Evolutionary conservation across 2,329 filamentous ascomycete genomes (phyloP).

Genomic region (Colletotrichum camelliae): DNA sequence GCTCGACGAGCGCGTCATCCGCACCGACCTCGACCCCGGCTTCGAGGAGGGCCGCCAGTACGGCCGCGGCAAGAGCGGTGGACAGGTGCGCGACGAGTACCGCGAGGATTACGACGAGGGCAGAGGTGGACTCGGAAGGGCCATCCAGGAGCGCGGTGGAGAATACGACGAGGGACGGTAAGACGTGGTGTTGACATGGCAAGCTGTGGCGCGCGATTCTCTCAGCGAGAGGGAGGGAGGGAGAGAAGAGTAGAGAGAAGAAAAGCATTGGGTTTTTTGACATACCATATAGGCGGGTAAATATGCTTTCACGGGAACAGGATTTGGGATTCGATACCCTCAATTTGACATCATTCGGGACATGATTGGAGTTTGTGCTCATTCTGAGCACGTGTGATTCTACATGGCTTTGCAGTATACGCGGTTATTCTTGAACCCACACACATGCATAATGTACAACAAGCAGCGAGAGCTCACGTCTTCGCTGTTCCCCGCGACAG

Average conservation of each 20-base stretch:
- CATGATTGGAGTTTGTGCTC: not conserved
- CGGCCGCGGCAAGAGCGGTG: constrained; percentile 91
- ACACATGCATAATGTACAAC: constrained; percentile 11
- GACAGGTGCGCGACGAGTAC: constrained; percentile 97
- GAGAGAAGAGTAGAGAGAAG: constrained; percentile 23
- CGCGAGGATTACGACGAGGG: constrained; percentile 96
- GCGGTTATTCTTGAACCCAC: not conserved
- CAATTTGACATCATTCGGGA: constrained; percentile 5
- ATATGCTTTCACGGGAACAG: not conserved
- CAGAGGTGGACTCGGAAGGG: constrained; percentile 85
- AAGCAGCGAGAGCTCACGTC: not conserved
- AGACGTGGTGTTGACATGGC: constrained; percentile 5
- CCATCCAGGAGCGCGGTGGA: constrained; percentile 56
- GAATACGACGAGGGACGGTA: constrained; percentile 47
- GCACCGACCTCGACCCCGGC: constrained; percentile 93
- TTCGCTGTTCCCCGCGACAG: not conserved
- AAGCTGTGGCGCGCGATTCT: not conserved
- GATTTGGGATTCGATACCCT: constrained; percentile 21
- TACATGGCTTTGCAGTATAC: not conserved
- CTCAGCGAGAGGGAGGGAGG: not conserved
- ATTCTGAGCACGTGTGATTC: not conserved
- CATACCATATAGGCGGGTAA: not conserved
- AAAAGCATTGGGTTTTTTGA: not conserved
- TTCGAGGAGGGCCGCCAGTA: constrained; percentile 97
- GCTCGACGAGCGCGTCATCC: constrained; percentile 94